These are phyloP conservation scores for Lachancea kluyveri DNA, from an alignment of 805 yeast genomes.

Conservation along the genomic window DNA sequence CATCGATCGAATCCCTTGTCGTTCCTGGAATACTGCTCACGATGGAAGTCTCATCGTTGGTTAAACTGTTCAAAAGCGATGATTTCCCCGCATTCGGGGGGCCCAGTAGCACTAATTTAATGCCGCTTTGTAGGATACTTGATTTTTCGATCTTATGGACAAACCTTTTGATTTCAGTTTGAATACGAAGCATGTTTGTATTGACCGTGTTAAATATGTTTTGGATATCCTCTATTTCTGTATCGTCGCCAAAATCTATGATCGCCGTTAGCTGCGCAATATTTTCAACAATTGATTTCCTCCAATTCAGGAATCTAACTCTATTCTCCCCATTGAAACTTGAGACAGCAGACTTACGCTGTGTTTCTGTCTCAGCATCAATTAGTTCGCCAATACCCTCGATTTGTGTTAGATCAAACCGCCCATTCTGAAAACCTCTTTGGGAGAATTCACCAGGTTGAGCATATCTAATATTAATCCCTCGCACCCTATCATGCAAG, in stretches of 20 bases:
- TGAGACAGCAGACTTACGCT: constrained; percentile 66
- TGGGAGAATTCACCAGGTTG: constrained; percentile 89
- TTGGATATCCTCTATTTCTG: constrained; percentile 64
- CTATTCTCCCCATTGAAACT: constrained; percentile 69
- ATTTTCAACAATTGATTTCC: constrained; percentile 53
- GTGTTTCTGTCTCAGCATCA: constrained; percentile 90
- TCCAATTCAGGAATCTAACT: constrained; percentile 54
- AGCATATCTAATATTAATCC: constrained; percentile 62
- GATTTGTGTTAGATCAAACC: constrained; percentile 79
- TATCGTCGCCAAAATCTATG: constrained; percentile 94
- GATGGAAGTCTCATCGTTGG: constrained; percentile 77
- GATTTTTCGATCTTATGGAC: constrained; percentile 45
- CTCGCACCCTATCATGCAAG: constrained; percentile 40
- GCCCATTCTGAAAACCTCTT: constrained; percentile 79
- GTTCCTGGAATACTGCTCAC: constrained; percentile 93
- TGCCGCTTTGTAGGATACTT: constrained; percentile 64
- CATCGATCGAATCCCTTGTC: constrained; percentile 81
- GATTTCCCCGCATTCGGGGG: constrained; percentile 98
- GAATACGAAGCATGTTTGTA: constrained; percentile 35
- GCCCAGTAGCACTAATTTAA: constrained; percentile 68
- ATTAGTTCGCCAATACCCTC: constrained; percentile 87
- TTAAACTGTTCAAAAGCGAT: constrained; percentile 69
- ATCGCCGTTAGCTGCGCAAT: constrained; percentile 79
- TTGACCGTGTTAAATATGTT: constrained; percentile 47
- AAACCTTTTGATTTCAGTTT: constrained; percentile 39